These are phyloP conservation scores for Avena atlantica DNA, from an alignment of 176 grass and related monocot genomes.

Conservation along the genomic window DNA sequence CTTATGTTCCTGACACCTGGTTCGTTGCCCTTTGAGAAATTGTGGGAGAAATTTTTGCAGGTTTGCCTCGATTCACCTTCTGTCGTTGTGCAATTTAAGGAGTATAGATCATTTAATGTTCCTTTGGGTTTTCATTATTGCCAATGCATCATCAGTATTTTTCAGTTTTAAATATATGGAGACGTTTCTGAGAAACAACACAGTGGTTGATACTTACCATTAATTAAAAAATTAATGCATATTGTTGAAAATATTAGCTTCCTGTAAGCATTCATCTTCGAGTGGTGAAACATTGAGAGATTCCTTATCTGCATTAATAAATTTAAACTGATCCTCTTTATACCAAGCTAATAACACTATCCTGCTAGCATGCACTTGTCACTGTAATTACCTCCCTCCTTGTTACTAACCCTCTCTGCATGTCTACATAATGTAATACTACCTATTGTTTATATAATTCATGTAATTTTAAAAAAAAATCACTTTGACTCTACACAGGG, in stretches of 20 bases:
- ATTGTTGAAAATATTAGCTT: slow-evolving; percentile 9
- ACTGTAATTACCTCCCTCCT: slow-evolving; percentile 11
- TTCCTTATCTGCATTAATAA: slow-evolving; percentile 1
- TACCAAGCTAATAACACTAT: not conserved
- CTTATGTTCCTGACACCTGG: slow-evolving; percentile 96
- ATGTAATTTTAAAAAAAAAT: slow-evolving; percentile 20
- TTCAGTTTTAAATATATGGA: not conserved
- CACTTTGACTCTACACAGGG: slow-evolving; percentile 64
- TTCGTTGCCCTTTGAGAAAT: slow-evolving; percentile 88
- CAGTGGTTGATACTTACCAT: not conserved
- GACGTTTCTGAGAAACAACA: not conserved
- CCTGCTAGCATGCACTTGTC: not conserved
- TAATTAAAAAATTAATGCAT: not conserved
- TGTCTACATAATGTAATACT: slow-evolving; percentile 19
- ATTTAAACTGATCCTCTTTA: slow-evolving; percentile 1
- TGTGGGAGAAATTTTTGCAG: slow-evolving; percentile 95
- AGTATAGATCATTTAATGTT: not conserved
- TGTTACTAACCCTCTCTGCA: not conserved
- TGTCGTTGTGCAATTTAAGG: slow-evolving; percentile 31
- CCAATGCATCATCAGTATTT: not conserved
- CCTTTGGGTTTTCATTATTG: slow-evolving; percentile 11
- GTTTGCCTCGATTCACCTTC: slow-evolving; percentile 44
- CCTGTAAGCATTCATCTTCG: not conserved
- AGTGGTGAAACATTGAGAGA: not conserved
- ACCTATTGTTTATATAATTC: slow-evolving; percentile 32